Evolutionary conservation across 2,329 filamentous ascomycete genomes (phyloP).

Genomic region (Aspergillaceae sp.): DNA sequence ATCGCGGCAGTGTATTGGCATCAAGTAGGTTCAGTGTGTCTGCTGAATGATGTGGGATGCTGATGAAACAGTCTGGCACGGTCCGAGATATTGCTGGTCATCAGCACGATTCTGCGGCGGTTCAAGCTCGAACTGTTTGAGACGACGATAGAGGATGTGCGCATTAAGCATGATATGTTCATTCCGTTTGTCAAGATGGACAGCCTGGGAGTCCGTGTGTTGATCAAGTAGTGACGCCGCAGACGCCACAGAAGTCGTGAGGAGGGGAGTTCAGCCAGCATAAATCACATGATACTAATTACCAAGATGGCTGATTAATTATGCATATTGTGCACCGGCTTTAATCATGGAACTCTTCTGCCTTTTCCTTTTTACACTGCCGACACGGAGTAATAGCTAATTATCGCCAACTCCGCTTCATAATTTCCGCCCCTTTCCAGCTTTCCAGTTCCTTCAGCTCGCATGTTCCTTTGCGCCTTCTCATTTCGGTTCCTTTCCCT

Average conservation of each 20-base stretch:
- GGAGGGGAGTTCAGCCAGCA: background rate
- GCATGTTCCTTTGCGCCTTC: no score
- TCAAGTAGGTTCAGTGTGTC: conserved; percentile 25
- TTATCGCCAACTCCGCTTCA: no score
- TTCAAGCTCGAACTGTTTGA: conserved; percentile 25
- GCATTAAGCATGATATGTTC: conserved; percentile 18
- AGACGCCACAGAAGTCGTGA: no score
- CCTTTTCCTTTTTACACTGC: no score
- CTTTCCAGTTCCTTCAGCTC: no score
- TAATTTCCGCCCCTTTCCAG: no score
- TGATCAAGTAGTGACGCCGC: conserved; percentile 8
- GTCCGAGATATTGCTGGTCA: conserved; percentile 23
- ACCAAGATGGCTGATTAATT: background rate
- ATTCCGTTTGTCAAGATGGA: conserved; percentile 8
- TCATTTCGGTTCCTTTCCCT: no score
- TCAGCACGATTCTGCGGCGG: conserved; percentile 21
- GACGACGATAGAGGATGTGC: conserved; percentile 23
- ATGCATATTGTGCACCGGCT: background rate
- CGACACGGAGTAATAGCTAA: no score
- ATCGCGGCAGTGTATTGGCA: conserved; percentile 39
- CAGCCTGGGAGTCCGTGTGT: conserved; percentile 13
- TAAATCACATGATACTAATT: no score
- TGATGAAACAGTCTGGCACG: conserved; percentile 19
- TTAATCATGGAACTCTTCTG: no score
- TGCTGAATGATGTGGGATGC: background rate